These are phyloP conservation scores for Fusarium pilosicola DNA, from an alignment of 2,329 filamentous ascomycete genomes.

Conservation along the genomic window DNA sequence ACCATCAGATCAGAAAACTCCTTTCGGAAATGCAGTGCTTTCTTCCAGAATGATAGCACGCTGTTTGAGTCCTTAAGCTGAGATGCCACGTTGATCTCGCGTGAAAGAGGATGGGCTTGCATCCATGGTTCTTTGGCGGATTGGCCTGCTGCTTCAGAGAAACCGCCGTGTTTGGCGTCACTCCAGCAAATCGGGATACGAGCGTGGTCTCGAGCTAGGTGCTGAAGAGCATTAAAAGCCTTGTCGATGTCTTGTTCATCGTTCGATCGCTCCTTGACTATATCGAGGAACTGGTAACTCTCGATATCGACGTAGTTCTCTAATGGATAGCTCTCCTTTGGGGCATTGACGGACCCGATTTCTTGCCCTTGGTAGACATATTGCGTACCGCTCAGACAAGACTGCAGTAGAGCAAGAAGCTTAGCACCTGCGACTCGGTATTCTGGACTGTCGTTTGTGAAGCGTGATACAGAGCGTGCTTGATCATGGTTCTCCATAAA, in stretches of 20 bases:
- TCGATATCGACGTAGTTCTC: conserved; percentile 63
- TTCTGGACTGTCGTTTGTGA: conserved; percentile 59
- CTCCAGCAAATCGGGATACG: conserved; percentile 75
- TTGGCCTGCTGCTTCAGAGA: conserved; percentile 48
- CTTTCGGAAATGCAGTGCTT: conserved; percentile 43
- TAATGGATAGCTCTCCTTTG: conserved; percentile 65
- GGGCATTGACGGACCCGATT: conserved; percentile 71
- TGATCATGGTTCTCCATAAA: conserved; percentile 76
- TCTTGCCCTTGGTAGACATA: conserved; percentile 77
- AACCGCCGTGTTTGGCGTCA: conserved; percentile 46
- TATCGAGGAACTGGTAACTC: conserved; percentile 56
- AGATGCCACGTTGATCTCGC: conserved; percentile 64
- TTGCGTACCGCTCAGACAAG: conserved; percentile 66
- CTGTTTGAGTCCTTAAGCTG: conserved; percentile 58
- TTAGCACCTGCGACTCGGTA: conserved; percentile 63
- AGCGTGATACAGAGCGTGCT: conserved; percentile 66
- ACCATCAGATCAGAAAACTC: conserved; percentile 48
- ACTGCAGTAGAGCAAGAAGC: conserved; percentile 66
- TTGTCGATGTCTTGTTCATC: conserved; percentile 50
- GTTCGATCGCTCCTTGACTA: conserved; percentile 44
- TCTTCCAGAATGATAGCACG: conserved; percentile 49
- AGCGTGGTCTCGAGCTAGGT: conserved; percentile 66
- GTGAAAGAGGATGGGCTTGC: conserved; percentile 46
- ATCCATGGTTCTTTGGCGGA: conserved; percentile 48
- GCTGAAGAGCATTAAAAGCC: conserved; percentile 45